phyloP scores from a whole-genome alignment of 139 green algal species.

The Chlorella vulgaris region DNA sequence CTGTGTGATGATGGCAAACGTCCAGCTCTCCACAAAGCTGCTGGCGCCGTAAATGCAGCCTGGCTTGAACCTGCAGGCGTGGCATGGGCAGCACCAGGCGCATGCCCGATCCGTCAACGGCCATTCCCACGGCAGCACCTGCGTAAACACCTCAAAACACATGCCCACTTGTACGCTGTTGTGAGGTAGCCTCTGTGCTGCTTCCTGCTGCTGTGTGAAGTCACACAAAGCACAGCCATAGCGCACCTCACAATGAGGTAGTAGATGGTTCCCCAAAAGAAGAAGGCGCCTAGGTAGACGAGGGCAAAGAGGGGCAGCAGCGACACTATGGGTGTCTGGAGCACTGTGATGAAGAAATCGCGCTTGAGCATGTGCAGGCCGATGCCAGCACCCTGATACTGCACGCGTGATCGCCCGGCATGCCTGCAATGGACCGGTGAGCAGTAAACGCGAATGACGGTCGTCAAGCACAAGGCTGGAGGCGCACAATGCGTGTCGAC shows the following conservation, averaged over 20 bases:
- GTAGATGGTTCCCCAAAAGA: slow-evolving; percentile 40
- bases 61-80: slow-evolving; percentile 13
- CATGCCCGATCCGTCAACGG: too few relatives aligned
- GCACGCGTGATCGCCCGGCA: slow-evolving; percentile 37
- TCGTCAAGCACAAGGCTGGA: not conserved
- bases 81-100: too few relatives aligned
- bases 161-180: too few relatives aligned
- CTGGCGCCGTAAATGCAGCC: slow-evolving; percentile 37
- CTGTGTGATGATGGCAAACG: slow-evolving; percentile 45
- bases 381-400: slow-evolving; percentile 22
- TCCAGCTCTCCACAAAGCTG: slow-evolving; percentile 45
- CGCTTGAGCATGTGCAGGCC: slow-evolving; percentile 24
- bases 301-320: slow-evolving; percentile 39
- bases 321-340: slow-evolving; percentile 14
- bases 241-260: slow-evolving; percentile 30
- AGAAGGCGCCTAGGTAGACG: slow-evolving; percentile 47
- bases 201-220: too few relatives aligned
- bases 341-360: slow-evolving; percentile 23
- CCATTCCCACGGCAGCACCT: not conserved
- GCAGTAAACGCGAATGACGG: not conserved
- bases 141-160: too few relatives aligned
- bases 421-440: not conserved
- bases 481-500: too few relatives aligned
- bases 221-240: too few relatives aligned
- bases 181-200: too few relatives aligned